Evolutionary conservation across 306 rosid species (phyloP).

Genomic region (Luffa acutangula): DNA sequence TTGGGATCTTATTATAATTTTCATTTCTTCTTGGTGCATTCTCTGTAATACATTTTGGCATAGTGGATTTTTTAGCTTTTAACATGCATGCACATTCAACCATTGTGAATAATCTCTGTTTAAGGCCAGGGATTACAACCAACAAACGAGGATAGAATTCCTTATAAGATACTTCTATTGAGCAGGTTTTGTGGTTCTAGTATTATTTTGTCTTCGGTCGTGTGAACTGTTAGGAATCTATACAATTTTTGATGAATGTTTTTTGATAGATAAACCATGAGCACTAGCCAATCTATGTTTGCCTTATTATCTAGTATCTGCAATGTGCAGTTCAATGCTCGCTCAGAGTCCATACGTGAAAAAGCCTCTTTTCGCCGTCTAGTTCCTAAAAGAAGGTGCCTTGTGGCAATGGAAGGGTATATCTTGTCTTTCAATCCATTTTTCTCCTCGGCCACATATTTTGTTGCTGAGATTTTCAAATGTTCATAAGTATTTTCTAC

Average conservation of each 20-base stretch:
- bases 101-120: too few species aligned
- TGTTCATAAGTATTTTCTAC: background rate
- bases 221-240: background rate
- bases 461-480: background rate
- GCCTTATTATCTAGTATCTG: background rate
- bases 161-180: background rate
- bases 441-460: background rate
- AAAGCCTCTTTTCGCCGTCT: conserved; percentile 73
- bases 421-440: background rate
- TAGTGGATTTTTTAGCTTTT: too few species aligned
- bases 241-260: background rate
- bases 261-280: background rate
- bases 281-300: background rate
- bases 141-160: too few species aligned
- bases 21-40: too few species aligned
- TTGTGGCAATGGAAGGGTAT: conserved; percentile 75
- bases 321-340: conserved; percentile 68
- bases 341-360: conserved; percentile 61
- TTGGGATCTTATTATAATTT: too few species aligned
- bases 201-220: background rate
- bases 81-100: too few species aligned
- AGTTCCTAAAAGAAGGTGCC: conserved; percentile 69
- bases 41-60: too few species aligned
- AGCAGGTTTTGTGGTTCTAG: background rate
- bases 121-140: too few species aligned